These are phyloP conservation scores for Claviceps fusiformis DNA, from an alignment of 2,329 filamentous ascomycete species.

Conservation along the genomic window DNA sequence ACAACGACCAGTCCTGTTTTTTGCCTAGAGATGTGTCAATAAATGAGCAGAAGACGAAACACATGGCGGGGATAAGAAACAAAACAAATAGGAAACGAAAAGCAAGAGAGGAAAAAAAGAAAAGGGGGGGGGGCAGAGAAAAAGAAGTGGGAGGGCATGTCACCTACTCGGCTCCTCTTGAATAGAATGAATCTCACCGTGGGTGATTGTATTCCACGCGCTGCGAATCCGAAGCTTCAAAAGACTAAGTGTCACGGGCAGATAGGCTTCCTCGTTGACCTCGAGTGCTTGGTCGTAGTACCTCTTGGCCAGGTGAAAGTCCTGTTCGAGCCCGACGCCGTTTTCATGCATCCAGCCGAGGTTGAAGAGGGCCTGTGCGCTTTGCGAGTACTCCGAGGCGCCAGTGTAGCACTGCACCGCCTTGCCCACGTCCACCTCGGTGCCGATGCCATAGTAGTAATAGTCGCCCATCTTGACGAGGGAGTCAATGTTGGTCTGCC, in stretches of 20 bases:
- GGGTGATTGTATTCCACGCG: slow-evolving; percentile 87
- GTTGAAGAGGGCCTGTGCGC: slow-evolving; percentile 92
- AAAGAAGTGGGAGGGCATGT: neutral
- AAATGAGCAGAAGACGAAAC: too few species aligned
- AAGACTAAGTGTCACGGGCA: slow-evolving; percentile 80
- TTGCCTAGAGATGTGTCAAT: slow-evolving; percentile 32
- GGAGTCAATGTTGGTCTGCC: slow-evolving; percentile 85
- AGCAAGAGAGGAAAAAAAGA: neutral
- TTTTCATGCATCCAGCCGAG: slow-evolving; percentile 99
- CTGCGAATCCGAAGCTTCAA: slow-evolving; percentile 74
- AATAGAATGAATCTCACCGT: slow-evolving; percentile 85
- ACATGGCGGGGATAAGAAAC: neutral
- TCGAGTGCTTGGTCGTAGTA: slow-evolving; percentile 90
- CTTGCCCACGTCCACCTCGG: slow-evolving; percentile 60
- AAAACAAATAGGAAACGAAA: neutral
- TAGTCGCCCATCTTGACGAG: slow-evolving; percentile 98
- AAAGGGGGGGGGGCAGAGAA: too few species aligned
- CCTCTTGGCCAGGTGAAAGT: slow-evolving; percentile 92
- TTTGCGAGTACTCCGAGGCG: slow-evolving; percentile 81
- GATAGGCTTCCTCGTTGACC: slow-evolving; percentile 84
- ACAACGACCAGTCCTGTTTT: slow-evolving; percentile 61
- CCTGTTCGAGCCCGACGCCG: slow-evolving; percentile 79
- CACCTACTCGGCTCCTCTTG: slow-evolving; percentile 73
- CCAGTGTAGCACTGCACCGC: slow-evolving; percentile 87
- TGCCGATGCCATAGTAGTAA: slow-evolving; percentile 73